phyloP scores from a whole-genome alignment of 192 early-diverging fungal species.

The Lobosporangium transversale region DNA sequence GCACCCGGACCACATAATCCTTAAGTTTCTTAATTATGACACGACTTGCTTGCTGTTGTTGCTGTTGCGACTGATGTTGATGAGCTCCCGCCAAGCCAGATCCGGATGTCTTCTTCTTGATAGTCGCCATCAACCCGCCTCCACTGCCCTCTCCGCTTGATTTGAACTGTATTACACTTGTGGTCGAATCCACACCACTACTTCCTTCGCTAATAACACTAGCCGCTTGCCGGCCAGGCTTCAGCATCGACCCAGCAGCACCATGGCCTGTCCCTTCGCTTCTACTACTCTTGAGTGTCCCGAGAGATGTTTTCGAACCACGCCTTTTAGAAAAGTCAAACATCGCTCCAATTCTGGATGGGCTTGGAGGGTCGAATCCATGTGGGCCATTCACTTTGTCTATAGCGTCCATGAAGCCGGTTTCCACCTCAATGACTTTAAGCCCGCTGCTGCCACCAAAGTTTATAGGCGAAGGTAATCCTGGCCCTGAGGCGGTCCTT shows the following conservation, averaged over 20 bases:
- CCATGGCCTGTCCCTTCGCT: no score
- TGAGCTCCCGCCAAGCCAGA: conserved; percentile 1
- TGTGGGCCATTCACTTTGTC: no score
- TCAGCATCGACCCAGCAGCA: no score
- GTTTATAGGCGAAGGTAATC: no score
- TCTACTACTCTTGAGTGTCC: neutral
- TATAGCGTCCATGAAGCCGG: conserved; percentile 10
- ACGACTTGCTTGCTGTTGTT: neutral
- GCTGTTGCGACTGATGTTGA: conserved; percentile 3
- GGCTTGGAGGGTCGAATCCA: neutral
- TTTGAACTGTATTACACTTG: neutral
- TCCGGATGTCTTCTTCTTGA: conserved; percentile 35
- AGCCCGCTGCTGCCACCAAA: no score
- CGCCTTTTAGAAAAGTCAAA: conserved; percentile 5
- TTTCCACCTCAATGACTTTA: no score
- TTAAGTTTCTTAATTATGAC: conserved; percentile 26
- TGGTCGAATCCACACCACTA: neutral
- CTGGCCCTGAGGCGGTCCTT: no score
- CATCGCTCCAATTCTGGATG: neutral
- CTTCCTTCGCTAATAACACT: no score
- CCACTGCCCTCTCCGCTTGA: neutral
- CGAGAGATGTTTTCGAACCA: conserved; percentile 5
- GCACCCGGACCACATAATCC: conserved; percentile 40
- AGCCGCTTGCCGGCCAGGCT: no score
- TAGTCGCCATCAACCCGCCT: conserved; percentile 10